Evolutionary conservation across 768 basidiomycete species (phyloP).

Genomic region (Crucibulum laeve): DNA sequence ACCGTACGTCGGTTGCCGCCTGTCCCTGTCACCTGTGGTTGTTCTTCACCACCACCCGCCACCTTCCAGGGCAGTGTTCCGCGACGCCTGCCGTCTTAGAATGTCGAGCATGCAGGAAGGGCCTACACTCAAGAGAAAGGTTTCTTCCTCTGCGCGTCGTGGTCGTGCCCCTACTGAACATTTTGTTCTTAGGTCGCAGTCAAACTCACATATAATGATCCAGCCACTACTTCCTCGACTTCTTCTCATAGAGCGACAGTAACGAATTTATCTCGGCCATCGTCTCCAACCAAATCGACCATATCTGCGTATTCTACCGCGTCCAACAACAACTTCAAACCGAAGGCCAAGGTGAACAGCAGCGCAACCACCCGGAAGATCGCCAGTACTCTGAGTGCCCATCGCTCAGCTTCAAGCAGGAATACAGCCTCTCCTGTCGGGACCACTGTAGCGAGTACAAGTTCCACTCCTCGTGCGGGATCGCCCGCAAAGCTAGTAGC

Average conservation of each 20-base stretch:
- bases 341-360: constrained; percentile 61
- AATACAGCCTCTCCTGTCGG: constrained; percentile 6
- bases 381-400: constrained; percentile 5
- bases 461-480: constrained; percentile 29
- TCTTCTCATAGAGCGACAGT: constrained; percentile 21
- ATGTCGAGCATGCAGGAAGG: constrained; percentile 16
- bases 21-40: too few relatives aligned
- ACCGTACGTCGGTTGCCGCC: too few relatives aligned
- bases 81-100: too few relatives aligned
- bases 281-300: constrained; percentile 32
- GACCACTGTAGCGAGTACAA: constrained; percentile 11
- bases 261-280: constrained; percentile 34
- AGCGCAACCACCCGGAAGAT: constrained; percentile 39
- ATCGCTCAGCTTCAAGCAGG: not conserved
- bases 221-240: constrained; percentile 15
- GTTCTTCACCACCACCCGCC: too few relatives aligned
- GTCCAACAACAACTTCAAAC: constrained; percentile 26
- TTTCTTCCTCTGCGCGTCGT: constrained; percentile 12
- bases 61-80: too few relatives aligned
- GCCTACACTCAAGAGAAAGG: constrained; percentile 41
- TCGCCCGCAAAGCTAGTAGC: constrained; percentile 41
- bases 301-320: constrained; percentile 15
- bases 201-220: constrained; percentile 38
- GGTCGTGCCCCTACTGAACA: constrained; percentile 7
- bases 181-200: constrained; percentile 44